These are phyloP conservation scores for Teunomyces funiuensis DNA, from an alignment of 805 yeast genomes.

Conservation along the genomic window DNA sequence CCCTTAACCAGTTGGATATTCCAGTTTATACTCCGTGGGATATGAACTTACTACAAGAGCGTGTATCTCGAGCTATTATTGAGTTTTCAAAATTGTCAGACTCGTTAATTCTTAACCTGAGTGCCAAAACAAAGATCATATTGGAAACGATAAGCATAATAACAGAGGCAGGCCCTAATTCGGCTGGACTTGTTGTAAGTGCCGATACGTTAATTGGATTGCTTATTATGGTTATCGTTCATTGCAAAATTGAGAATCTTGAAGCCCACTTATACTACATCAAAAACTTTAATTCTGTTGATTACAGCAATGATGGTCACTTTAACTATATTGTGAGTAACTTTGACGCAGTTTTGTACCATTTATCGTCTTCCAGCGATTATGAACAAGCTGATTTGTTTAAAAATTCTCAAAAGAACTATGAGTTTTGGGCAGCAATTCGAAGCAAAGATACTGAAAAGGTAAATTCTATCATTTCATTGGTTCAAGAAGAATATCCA, in stretches of 20 bases:
- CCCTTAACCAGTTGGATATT: conserved; percentile 53
- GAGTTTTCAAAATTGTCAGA: conserved; percentile 51
- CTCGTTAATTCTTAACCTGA: conserved; percentile 37
- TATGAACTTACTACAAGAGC: conserved; percentile 32
- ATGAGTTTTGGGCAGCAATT: conserved; percentile 53
- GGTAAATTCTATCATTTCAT: conserved; percentile 10
- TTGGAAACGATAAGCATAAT: conserved; percentile 52
- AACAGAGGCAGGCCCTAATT: conserved; percentile 23
- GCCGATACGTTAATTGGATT: conserved; percentile 82
- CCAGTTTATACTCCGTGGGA: conserved; percentile 42
- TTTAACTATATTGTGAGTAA: conserved; percentile 80
- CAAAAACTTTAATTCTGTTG: conserved; percentile 51
- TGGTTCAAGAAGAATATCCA: neutral
- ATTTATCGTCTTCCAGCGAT: conserved; percentile 34
- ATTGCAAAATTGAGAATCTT: conserved; percentile 57
- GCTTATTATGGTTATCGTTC: conserved; percentile 66
- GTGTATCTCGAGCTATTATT: conserved; percentile 50
- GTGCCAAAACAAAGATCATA: conserved; percentile 49
- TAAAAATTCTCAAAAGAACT: conserved; percentile 47
- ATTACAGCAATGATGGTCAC: conserved; percentile 48
- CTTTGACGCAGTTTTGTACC: conserved; percentile 75
- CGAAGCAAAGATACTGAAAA: conserved; percentile 24
- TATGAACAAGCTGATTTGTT: conserved; percentile 37
- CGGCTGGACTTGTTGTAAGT: conserved; percentile 44
- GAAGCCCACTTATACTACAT: conserved; percentile 68